A percentile compares a stretch with the other conserved stretches of the same genome.
Conservation (phyloP, 164 flowering plant genomes). For the Pachysandra terminalis region DNA sequence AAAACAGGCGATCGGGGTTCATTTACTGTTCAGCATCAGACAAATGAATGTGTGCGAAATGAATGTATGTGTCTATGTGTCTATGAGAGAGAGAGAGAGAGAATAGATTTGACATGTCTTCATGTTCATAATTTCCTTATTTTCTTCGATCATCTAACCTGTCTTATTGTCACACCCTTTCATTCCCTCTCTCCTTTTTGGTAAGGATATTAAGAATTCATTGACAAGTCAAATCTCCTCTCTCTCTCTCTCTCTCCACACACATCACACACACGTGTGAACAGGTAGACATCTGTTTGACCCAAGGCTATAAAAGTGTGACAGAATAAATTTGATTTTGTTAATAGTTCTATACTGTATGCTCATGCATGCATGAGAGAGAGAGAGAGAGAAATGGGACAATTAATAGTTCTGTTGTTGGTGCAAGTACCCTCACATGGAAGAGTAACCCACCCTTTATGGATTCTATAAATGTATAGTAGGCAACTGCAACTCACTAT, state of each 20-base stretch:
- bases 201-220: conserved; percentile 10
- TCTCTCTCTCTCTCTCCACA: neutral
- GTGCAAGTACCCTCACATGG: conserved; percentile 18
- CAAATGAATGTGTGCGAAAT: neutral
- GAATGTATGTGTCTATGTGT: too few relatives aligned
- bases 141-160: neutral
- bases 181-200: too few relatives aligned
- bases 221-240: conserved; percentile 2
- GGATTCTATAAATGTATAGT: conserved; percentile 20
- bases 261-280: too few relatives aligned
- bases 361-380: neutral
- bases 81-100: neutral
- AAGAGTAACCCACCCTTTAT: conserved; percentile 10
- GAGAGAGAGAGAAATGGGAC: conserved; percentile 9
- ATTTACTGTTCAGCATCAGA: neutral
- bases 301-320: too few relatives aligned
- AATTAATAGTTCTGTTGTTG: conserved; percentile 11
- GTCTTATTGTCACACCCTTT: too few relatives aligned
- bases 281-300: too few relatives aligned
- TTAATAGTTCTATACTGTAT: too few relatives aligned
- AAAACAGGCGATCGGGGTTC: neutral
- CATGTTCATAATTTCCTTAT: neutral
- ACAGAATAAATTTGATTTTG: too few relatives aligned
- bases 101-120: too few relatives aligned
- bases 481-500: conserved; percentile 17